Conservation (phyloP, 2,329 filamentous ascomycete genomes). For the Arthrobotrys sphaeroides region DNA sequence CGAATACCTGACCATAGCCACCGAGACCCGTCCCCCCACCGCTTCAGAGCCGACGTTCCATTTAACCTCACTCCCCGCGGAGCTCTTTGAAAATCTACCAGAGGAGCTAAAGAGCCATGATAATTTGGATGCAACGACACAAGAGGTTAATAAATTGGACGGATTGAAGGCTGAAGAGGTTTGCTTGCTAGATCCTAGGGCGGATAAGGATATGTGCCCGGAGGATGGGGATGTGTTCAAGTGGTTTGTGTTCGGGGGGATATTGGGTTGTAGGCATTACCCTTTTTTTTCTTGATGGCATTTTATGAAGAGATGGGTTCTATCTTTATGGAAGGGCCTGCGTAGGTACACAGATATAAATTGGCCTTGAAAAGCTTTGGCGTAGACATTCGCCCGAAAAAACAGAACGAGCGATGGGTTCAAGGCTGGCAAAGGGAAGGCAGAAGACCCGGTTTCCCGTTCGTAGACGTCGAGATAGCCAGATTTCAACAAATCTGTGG, state of each 20-base stretch:
- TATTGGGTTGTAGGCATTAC: slow-evolving; percentile 73
- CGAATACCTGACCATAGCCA: slow-evolving; percentile 87
- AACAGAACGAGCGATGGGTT: too few relatives aligned
- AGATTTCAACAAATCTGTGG: neutral
- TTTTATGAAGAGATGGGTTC: neutral
- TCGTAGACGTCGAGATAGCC: neutral
- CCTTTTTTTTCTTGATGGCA: slow-evolving; percentile 33
- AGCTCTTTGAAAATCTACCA: slow-evolving; percentile 67
- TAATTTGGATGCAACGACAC: slow-evolving; percentile 74
- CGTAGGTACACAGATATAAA: too few relatives aligned
- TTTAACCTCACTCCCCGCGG: slow-evolving; percentile 79
- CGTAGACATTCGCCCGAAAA: too few relatives aligned
- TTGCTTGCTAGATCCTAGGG: slow-evolving; percentile 88
- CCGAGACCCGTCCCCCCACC: slow-evolving; percentile 70
- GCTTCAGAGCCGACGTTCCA: slow-evolving; percentile 70
- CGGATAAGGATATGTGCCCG: slow-evolving; percentile 80
- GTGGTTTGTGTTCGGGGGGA: slow-evolving; percentile 93
- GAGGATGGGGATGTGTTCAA: slow-evolving; percentile 85
- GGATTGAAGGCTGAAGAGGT: slow-evolving; percentile 74
- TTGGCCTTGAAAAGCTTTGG: too few relatives aligned
- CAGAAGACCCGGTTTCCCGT: too few relatives aligned
- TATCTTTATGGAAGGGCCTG: slow-evolving; percentile 20
- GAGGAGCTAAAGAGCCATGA: slow-evolving; percentile 69
- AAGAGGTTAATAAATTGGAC: slow-evolving; percentile 85
- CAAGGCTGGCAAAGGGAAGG: too few relatives aligned